Percentiles rank a stretch among this genome's conserved stretches.
Conservation (phyloP, 345 rosid genomes). For the Aegle marmelos region DNA sequence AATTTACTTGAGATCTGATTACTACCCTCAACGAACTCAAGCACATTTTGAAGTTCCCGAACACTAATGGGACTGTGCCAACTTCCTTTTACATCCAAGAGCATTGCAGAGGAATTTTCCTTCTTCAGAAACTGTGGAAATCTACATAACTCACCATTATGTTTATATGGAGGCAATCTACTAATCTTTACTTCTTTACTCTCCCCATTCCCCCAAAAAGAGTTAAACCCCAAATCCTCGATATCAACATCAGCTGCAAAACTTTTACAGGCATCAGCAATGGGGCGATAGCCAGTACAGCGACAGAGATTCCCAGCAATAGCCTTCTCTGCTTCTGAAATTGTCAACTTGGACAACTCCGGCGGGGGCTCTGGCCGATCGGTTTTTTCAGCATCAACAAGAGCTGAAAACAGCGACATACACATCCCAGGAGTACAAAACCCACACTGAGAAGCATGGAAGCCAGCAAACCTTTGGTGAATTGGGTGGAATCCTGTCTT, state of each 20-base stretch:
- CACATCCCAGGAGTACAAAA: constrained; percentile 99
- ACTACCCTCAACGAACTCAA: constrained; percentile 18
- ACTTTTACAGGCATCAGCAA: constrained; percentile 89
- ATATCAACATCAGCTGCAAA: constrained; percentile 81
- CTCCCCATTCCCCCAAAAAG: constrained; percentile 73
- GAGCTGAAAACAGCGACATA: constrained; percentile 69
- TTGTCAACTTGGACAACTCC: constrained; percentile 69
- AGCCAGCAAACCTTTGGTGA: constrained; percentile 69
- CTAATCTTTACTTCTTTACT: constrained; percentile 39
- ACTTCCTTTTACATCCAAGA: constrained; percentile 37
- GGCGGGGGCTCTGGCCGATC: constrained; percentile 37
- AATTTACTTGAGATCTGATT: constrained; percentile 34
- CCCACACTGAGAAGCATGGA: constrained; percentile 95
- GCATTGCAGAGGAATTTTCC: constrained; percentile 22
- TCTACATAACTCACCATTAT: constrained; percentile 23
- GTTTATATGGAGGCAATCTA: constrained; percentile 45
- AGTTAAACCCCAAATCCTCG: constrained; percentile 83
- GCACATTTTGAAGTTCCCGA: constrained; percentile 44
- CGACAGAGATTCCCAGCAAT: constrained; percentile 82
- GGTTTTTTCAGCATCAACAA: constrained; percentile 61
- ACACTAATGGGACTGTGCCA: constrained; percentile 56
- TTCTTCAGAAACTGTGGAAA: constrained; percentile 72
- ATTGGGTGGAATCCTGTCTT: constrained; percentile 81
- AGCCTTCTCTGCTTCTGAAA: constrained; percentile 69
- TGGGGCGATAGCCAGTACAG: constrained; percentile 91